phyloP scores from a whole-genome alignment of 768 basidiomycete genomes.

The Tylopilus intermedius region DNA sequence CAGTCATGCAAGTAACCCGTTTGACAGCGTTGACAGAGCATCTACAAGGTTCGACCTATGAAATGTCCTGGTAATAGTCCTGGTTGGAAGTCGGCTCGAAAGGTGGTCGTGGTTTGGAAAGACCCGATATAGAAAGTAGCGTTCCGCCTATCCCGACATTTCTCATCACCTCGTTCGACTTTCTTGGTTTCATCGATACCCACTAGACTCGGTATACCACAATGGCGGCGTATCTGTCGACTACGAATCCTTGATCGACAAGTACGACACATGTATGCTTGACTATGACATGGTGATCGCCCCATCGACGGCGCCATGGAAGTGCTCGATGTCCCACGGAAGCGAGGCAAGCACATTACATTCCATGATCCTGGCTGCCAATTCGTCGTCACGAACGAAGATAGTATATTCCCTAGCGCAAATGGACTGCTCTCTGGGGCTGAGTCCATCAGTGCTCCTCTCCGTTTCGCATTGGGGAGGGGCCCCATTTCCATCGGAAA shows the following conservation, averaged over 20 bases:
- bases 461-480: slow-evolving; percentile 64
- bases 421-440: slow-evolving; percentile 77
- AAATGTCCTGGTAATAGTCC: too few relatives aligned
- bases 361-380: slow-evolving; percentile 45
- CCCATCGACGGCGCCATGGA: slow-evolving; percentile 75
- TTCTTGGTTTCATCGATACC: slow-evolving; percentile 3
- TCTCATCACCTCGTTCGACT: background rate
- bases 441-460: slow-evolving; percentile 78
- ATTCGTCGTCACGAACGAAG: slow-evolving; percentile 90
- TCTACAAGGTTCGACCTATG: too few relatives aligned
- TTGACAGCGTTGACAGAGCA: background rate
- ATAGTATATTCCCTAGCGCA: slow-evolving; percentile 82
- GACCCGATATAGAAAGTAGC: slow-evolving; percentile 24
- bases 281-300: slow-evolving; percentile 87
- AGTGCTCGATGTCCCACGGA: slow-evolving; percentile 67
- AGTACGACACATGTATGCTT: slow-evolving; percentile 92
- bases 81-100: background rate
- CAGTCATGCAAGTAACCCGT: background rate
- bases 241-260: slow-evolving; percentile 47
- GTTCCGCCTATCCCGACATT: slow-evolving; percentile 3
- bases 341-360: slow-evolving; percentile 50
- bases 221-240: slow-evolving; percentile 34
- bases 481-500: slow-evolving; percentile 84
- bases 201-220: slow-evolving; percentile 11
- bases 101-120: slow-evolving; percentile 4